Base-by-base conservation (phyloP, 1,139 yeast species). In the Sugiyamaella pinicola region DNA sequence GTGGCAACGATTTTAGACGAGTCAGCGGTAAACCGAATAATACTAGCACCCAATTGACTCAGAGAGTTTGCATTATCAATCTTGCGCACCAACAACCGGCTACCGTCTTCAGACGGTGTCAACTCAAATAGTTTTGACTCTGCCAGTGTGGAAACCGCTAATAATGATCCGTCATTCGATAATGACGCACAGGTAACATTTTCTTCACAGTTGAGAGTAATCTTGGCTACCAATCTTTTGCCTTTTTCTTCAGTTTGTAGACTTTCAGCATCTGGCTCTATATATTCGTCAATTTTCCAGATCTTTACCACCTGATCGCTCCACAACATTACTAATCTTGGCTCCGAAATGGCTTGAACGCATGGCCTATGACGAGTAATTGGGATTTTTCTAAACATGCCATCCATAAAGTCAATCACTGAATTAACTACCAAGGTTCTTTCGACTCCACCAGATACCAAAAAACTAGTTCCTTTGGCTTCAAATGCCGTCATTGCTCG, bases 371-470 rank as follows among this genome's bases (percentile, higher is more conserved):
- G 87, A 56, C 75, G 72, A 55, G 83, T 79, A 26, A 84, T 74
- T 31, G 90, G 81, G 43, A 93, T 69, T 70, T 87, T 90, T 58
- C 84, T 77, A 63, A 85, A 85, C 57, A 81, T 81, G 15, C 95
- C 91, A 63, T 83, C 87, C 56, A 84, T 83, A 68, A 93, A 91
- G 58, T 81, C 76, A 15, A 72, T 65, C 35, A 85, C 73, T 1
- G 95, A 81, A 65, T 82, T 87, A 34, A 93, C 77, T 2, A 87
- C 91, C 53, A 93, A 73, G 15, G 84, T 78, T 63, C 87, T 79
- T 69, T 93, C 98, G 17, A 88, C 95, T 58, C 98, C 98, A 51
- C 96, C 97, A 63, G 95, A 85, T 1, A 88, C 81, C 55, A 91
- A 74, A 58, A 85, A 78, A 61, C 84, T 85, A 49, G 84, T 78